These are phyloP conservation scores for Aspergillus viridinutans DNA, from an alignment of 2,329 filamentous ascomycete genomes.

Conservation along the genomic window DNA sequence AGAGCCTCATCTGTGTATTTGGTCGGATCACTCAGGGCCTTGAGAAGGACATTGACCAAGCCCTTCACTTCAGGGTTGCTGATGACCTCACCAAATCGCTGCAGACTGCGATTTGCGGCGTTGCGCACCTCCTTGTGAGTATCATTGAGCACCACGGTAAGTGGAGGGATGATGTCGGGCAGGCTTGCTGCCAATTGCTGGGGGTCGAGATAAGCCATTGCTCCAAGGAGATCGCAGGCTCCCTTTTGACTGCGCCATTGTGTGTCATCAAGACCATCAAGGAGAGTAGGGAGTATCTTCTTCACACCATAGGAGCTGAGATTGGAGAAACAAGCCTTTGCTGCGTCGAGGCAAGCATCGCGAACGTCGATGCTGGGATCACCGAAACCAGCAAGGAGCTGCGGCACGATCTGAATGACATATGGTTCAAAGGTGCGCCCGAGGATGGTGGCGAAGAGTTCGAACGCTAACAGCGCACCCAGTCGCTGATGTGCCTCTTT, in stretches of 20 bases:
- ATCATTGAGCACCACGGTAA: constrained; percentile 91
- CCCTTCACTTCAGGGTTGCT: constrained; percentile 96
- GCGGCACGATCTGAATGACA: constrained; percentile 89
- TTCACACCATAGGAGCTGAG: constrained; percentile 96
- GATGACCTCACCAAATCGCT: constrained; percentile 97
- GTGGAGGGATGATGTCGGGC: constrained; percentile 92
- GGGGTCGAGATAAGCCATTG: constrained; percentile 97
- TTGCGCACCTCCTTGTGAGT: constrained; percentile 94
- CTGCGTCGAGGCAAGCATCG: constrained; percentile 85
- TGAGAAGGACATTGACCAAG: constrained; percentile 84
- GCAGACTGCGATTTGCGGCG: constrained; percentile 90
- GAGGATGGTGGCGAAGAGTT: constrained; percentile 80
- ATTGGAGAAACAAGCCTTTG: constrained; percentile 89
- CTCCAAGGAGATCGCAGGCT: constrained; percentile 90
- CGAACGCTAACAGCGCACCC: constrained; percentile 83
- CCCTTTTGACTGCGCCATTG: constrained; percentile 99
- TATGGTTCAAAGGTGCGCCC: constrained; percentile 93
- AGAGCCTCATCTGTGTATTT: constrained; percentile 95
- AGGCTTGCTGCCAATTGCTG: constrained; percentile 88
- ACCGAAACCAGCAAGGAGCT: constrained; percentile 83
- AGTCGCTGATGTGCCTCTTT: constrained; percentile 87
- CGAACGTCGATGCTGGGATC: constrained; percentile 85
- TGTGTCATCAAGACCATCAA: constrained; percentile 87
- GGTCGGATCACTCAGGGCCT: constrained; percentile 93
- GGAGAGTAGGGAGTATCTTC: constrained; percentile 82